A percentile compares a stretch with the other conserved stretches of the same genome.
phyloP scores from a whole-genome alignment of 148 eudicot species.

The Fallopia convolvulus region DNA sequence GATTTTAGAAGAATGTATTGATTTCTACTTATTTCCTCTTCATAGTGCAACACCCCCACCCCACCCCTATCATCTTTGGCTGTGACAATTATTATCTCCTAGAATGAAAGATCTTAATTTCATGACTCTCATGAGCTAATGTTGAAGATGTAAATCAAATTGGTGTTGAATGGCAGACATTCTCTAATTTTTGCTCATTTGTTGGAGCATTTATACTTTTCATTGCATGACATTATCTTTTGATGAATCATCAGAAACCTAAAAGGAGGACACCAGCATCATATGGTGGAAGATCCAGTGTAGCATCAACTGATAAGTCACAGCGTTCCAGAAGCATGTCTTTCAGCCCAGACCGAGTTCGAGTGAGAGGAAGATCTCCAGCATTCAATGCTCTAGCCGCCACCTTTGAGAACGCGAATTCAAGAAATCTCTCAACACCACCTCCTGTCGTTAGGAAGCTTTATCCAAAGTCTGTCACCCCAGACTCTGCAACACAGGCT shows the following conservation, averaged over 20 bases:
- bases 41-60: not conserved
- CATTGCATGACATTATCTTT: not conserved
- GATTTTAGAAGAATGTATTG: not conserved
- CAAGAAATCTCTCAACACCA: conserved; percentile 94
- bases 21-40: not conserved
- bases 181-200: not conserved
- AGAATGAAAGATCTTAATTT: not conserved
- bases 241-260: conserved; percentile 52
- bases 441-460: conserved; percentile 77
- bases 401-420: conserved; percentile 66
- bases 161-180: not conserved
- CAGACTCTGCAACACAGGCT: conserved; percentile 50
- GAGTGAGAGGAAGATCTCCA: conserved; percentile 95
- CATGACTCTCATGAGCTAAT: not conserved
- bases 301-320: conserved; percentile 69
- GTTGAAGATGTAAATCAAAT: not conserved
- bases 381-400: conserved; percentile 96
- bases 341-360: conserved; percentile 82
- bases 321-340: conserved; percentile 95
- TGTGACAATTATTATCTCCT: not conserved
- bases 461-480: conserved; percentile 70
- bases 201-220: not conserved
- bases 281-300: conserved; percentile 76
- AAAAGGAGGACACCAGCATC: conserved; percentile 78
- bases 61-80: no score